phyloP scores from a whole-genome alignment of 257 asterid genomes.

The Vinca minor region DNA sequence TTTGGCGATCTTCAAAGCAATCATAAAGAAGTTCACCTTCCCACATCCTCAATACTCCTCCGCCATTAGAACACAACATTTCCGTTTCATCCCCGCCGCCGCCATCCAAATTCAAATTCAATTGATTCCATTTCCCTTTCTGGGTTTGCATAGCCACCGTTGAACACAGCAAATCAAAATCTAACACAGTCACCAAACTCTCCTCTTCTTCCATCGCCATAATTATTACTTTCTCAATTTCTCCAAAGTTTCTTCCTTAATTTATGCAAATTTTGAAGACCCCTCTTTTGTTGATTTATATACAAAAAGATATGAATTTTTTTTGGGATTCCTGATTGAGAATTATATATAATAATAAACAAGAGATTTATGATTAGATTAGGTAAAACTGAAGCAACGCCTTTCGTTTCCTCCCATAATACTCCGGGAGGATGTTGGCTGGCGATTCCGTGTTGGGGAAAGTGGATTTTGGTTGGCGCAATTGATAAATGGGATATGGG shows the following conservation, averaged over 20 bases:
- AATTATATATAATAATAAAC: too few relatives aligned
- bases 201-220: conserved; percentile 29
- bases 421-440: neutral
- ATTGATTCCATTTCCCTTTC: conserved; percentile 58
- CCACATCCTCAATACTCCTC: conserved; percentile 88
- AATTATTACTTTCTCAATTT: neutral
- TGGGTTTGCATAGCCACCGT: conserved; percentile 80
- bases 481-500: neutral
- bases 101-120: conserved; percentile 29
- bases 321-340: too few relatives aligned
- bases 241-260: too few relatives aligned
- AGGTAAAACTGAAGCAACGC: too few relatives aligned
- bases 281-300: too few relatives aligned
- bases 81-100: conserved; percentile 25
- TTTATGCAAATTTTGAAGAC: neutral
- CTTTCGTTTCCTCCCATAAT: too few relatives aligned
- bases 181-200: conserved; percentile 54
- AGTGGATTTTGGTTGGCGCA: neutral
- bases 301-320: too few relatives aligned
- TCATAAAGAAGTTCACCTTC: conserved; percentile 80
- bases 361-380: too few relatives aligned
- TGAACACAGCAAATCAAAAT: conserved; percentile 81
- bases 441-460: neutral
- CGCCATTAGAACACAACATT: conserved; percentile 29
- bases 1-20: conserved; percentile 58